These are phyloP conservation scores for Chaetomium fimeti DNA, from an alignment of 495 filamentous ascomycete species.

Conservation along the genomic window DNA sequence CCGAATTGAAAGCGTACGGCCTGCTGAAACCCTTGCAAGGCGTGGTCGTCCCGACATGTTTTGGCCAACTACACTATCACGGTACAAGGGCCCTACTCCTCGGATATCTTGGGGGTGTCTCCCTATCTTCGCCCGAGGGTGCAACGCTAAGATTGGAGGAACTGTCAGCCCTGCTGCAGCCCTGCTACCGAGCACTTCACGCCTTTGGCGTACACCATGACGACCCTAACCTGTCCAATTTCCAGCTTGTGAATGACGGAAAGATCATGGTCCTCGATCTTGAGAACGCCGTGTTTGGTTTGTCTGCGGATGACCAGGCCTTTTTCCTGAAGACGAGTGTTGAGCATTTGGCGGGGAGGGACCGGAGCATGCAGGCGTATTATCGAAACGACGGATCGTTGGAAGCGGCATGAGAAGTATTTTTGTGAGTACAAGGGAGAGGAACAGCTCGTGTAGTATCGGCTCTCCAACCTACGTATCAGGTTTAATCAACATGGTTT, in stretches of 20 bases:
- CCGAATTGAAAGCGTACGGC: slow-evolving; percentile 6
- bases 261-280: slow-evolving; percentile 17
- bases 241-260: slow-evolving; percentile 12
- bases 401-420: slow-evolving; percentile 8
- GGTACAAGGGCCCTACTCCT: slow-evolving; percentile 14
- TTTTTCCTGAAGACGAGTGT: not conserved
- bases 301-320: slow-evolving; percentile 6
- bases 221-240: slow-evolving; percentile 16
- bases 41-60: slow-evolving; percentile 15
- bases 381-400: not conserved
- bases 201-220: slow-evolving; percentile 19
- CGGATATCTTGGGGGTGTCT: slow-evolving; percentile 12
- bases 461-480: too few relatives aligned
- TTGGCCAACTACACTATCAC: slow-evolving; percentile 8
- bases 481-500: too few relatives aligned
- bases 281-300: slow-evolving; percentile 10
- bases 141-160: slow-evolving; percentile 19
- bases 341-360: not conserved
- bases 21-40: slow-evolving; percentile 10
- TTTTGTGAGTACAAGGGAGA: too few relatives aligned
- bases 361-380: not conserved
- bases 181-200: slow-evolving; percentile 19
- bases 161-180: slow-evolving; percentile 17
- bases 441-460: too few relatives aligned
- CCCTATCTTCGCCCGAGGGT: slow-evolving; percentile 9